Conservation (phyloP, 1,139 yeast species). For the Suhomyces wounanorum region DNA sequence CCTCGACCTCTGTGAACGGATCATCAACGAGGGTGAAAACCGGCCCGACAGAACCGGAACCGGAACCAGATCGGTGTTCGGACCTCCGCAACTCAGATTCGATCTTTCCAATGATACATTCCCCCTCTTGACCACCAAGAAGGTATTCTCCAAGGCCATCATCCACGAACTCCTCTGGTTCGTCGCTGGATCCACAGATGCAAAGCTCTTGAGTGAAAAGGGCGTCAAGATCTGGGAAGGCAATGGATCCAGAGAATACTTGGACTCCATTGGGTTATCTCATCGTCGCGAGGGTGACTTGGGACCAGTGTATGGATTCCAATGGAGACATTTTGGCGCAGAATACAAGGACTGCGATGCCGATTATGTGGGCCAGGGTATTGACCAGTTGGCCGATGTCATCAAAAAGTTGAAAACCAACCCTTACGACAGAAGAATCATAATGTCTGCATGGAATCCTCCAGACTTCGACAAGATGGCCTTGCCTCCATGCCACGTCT, state of each 20-base stretch:
- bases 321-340: constrained; percentile 99
- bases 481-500: constrained; percentile 96
- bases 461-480: constrained; percentile 94
- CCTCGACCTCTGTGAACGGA: constrained; percentile 74
- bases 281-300: constrained; percentile 89
- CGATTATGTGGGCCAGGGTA: constrained; percentile 85
- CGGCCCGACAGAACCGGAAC: constrained; percentile 98
- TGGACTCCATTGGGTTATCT: constrained; percentile 78
- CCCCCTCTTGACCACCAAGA: constrained; percentile 90
- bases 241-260: constrained; percentile 91
- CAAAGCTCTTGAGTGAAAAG: constrained; percentile 69
- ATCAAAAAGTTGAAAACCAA: constrained; percentile 78
- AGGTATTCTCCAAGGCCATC: constrained; percentile 87
- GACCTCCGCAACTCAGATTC: constrained; percentile 94
- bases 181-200: constrained; percentile 86
- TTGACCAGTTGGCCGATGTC: constrained; percentile 82
- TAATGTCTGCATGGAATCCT: constrained; percentile 98
- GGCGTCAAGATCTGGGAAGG: constrained; percentile 99
- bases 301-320: constrained; percentile 98
- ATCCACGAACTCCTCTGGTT: constrained; percentile 93
- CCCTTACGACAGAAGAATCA: constrained; percentile 93
- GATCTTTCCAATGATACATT: constrained; percentile 68
- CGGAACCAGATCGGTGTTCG: constrained; percentile 87
- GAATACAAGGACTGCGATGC: constrained; percentile 81
- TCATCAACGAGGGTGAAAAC: constrained; percentile 81